Conservation (phyloP, 2,329 filamentous ascomycete genomes). For the Ascosphaera apis region DNA sequence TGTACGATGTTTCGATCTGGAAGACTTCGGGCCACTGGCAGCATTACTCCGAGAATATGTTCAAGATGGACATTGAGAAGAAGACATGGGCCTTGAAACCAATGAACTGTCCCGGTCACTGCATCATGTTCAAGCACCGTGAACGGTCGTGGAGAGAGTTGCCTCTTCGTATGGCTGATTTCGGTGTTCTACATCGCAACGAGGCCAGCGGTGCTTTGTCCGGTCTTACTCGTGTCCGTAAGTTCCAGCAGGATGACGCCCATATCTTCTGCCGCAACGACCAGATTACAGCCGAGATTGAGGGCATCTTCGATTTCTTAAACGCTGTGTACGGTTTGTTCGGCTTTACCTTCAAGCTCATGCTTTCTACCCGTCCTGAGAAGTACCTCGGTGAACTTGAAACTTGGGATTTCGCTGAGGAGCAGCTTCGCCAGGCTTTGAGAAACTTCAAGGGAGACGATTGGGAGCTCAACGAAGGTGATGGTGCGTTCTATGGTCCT, state of each 20-base stretch:
- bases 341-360: conserved; percentile 78
- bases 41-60: conserved; percentile 91
- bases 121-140: conserved; percentile 62
- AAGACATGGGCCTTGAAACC: conserved; percentile 71
- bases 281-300: conserved; percentile 55
- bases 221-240: conserved; percentile 73
- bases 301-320: conserved; percentile 70
- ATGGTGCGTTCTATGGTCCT: conserved; percentile 93
- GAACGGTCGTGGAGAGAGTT: conserved; percentile 75
- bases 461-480: conserved; percentile 84
- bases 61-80: conserved; percentile 62
- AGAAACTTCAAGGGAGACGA: conserved; percentile 50
- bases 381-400: conserved; percentile 70
- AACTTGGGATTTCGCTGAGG: conserved; percentile 77
- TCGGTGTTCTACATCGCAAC: conserved; percentile 85
- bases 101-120: conserved; percentile 97
- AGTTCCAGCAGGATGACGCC: conserved; percentile 90
- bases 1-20: conserved; percentile 87
- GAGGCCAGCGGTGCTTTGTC: conserved; percentile 81
- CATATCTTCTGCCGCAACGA: conserved; percentile 86
- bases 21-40: conserved; percentile 90
- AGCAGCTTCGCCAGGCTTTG: conserved; percentile 54
- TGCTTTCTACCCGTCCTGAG: conserved; percentile 75
- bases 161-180: conserved; percentile 82
- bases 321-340: conserved; percentile 57